Evolutionary conservation across 2,329 filamentous ascomycete genomes (phyloP), one percentile per base, ranked within the genome.

Genomic region (Reticulascus tulasneorum): DNA sequence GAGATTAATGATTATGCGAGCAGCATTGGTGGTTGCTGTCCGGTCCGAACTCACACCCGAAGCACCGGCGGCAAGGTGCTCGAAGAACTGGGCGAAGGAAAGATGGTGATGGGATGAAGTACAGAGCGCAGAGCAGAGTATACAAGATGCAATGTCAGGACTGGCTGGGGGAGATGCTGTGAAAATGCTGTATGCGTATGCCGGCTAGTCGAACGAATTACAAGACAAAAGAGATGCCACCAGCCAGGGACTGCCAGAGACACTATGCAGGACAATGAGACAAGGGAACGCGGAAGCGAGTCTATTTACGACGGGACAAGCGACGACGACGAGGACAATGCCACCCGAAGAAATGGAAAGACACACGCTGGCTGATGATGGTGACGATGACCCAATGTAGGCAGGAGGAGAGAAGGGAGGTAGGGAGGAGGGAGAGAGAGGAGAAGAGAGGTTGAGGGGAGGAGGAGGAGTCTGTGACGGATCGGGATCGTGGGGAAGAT

Each of bases 1-100:
- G 34, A 10, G 35, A 45, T 45, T 45, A 45, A 36, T 19, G 15
- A 45, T 45, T 45, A 45, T 16, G 32, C 23, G 19, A 30, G 29
- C 26, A 24, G 29, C 39, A 42, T 36, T 35, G 26, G 37, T 19
- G 25, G 32, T 33, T 23, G 32, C 20, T 41, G n/a, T n/a, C n/a
- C n/a, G n/a, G n/a, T n/a, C n/a, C n/a, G n/a, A n/a, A n/a, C n/a
- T n/a, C n/a, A n/a, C n/a, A n/a, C n/a, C n/a, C n/a, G n/a, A n/a
- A n/a, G n/a, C n/a, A n/a, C n/a, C n/a, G n/a, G n/a, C n/a, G n/a
- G n/a, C n/a, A n/a, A n/a, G n/a, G n/a, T n/a, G n/a, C n/a, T n/a
- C n/a, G n/a, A n/a, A n/a, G n/a, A n/a, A n/a, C n/a, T n/a, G n/a
- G n/a, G n/a, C n/a, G n/a, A n/a, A n/a, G n/a, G n/a, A n/a, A n/a